Percentiles rank a stretch among this genome's conserved stretches.
These are phyloP conservation scores for Zygosaccharomyces siamensis DNA, from an alignment of 805 yeast species.

Conservation along the genomic window DNA sequence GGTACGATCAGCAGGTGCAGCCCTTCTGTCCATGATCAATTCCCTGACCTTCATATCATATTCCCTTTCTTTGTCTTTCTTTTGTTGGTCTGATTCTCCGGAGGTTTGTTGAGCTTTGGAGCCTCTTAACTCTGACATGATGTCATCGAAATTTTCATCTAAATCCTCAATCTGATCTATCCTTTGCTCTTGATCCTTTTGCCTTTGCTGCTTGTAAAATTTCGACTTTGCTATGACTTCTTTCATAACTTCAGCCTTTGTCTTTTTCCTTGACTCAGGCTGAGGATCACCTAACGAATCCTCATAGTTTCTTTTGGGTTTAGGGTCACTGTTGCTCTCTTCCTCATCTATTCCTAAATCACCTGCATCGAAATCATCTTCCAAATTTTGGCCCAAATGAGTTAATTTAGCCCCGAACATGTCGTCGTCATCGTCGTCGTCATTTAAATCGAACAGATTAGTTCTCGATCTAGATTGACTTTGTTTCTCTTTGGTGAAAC, in stretches of 20 bases:
- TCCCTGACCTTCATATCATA: conserved; percentile 66
- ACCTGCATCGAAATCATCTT: conserved; percentile 51
- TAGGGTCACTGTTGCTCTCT: conserved; percentile 33
- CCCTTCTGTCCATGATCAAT: conserved; percentile 64
- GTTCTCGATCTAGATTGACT: conserved; percentile 48
- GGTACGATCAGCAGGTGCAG: conserved; percentile 77
- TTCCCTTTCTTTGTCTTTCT: conserved; percentile 41
- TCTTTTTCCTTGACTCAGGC: conserved; percentile 55
- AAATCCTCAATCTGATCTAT: conserved; percentile 60
- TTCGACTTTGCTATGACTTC: conserved; percentile 82
- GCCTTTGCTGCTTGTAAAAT: conserved; percentile 70
- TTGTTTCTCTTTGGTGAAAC: conserved; percentile 88
- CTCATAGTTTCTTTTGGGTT: conserved; percentile 31
- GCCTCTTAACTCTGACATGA: conserved; percentile 50
- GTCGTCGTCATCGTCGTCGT: conserved; percentile 47
- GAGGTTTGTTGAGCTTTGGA: conserved; percentile 20
- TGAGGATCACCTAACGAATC: conserved; percentile 36
- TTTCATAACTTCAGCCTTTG: conserved; percentile 81
- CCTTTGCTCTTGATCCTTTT: conserved; percentile 53
- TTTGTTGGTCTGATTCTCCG: conserved; percentile 34
- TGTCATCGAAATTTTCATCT: conserved; percentile 69
- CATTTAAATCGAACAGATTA: conserved; percentile 70
- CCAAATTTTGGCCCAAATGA: conserved; percentile 67
- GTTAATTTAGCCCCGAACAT: conserved; percentile 49
- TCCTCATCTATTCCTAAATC: conserved; percentile 39